Evolutionary conservation across 225 moss, liverwort and hornwort genomes (phyloP).

Genomic region (Thuidium tamariscinum): DNA sequence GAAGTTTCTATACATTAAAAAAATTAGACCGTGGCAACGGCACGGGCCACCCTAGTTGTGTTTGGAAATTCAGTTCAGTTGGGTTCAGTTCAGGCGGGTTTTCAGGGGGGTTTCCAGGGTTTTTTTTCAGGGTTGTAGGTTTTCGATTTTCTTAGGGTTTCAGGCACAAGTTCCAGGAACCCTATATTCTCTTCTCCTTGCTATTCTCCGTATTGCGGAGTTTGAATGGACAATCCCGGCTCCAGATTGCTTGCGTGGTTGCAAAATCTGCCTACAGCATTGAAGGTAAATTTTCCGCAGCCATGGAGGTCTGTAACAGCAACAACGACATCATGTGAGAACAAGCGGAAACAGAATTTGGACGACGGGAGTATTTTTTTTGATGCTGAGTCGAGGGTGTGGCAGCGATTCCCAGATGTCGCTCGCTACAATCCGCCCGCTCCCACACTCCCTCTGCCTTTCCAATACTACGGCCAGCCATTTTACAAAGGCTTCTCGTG

Average conservation of each 20-base stretch:
- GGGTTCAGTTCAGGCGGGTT: too few relatives aligned
- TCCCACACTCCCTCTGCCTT: constrained; percentile 23
- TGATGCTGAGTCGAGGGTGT: background rate
- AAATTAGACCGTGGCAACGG: too few relatives aligned
- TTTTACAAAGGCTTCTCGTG: constrained; percentile 44
- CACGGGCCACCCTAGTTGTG: too few relatives aligned
- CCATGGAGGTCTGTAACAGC: background rate
- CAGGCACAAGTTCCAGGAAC: too few relatives aligned
- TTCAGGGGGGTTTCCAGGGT: too few relatives aligned
- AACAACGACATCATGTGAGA: background rate
- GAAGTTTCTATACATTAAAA: too few relatives aligned
- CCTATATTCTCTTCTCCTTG: too few relatives aligned
- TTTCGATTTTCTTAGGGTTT: too few relatives aligned
- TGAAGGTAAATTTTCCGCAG: background rate
- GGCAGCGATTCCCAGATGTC: constrained; percentile 1
- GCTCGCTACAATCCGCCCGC: constrained; percentile 39
- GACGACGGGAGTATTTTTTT: constrained; percentile 24
- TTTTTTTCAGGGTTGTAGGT: too few relatives aligned
- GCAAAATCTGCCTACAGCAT: background rate
- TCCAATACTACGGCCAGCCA: constrained; percentile 34
- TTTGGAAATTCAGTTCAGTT: too few relatives aligned
- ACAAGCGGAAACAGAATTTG: background rate
- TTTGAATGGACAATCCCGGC: background rate
- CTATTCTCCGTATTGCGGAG: background rate
- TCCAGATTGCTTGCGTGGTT: background rate